Conservation (phyloP, 306 rosid genomes). For the Pachyrhizus erosus region DNA sequence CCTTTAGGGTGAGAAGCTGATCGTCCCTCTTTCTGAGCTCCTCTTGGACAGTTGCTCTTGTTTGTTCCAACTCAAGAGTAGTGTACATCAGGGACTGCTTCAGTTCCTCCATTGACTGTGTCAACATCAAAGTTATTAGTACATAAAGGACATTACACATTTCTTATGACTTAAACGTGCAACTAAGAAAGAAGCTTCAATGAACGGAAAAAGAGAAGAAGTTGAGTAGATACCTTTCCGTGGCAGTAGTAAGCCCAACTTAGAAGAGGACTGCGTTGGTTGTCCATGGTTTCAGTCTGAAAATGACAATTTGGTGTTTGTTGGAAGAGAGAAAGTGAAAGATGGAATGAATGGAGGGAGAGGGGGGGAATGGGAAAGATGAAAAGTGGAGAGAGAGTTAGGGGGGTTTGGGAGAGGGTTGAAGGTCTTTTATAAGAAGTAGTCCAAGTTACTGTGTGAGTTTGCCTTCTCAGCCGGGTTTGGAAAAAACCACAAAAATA, state of each 20-base stretch:
- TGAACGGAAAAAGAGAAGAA: neutral
- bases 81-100: slow-evolving; percentile 69
- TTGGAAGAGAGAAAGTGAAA: slow-evolving; percentile 20
- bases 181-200: no score
- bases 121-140: neutral
- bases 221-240: slow-evolving; percentile 63
- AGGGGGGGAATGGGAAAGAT: slow-evolving; percentile 30
- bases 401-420: slow-evolving; percentile 50
- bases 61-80: slow-evolving; percentile 85
- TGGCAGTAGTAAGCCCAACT: slow-evolving; percentile 70
- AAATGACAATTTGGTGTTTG: slow-evolving; percentile 12
- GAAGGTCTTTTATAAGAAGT: slow-evolving; percentile 49
- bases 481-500: slow-evolving; percentile 37
- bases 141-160: neutral
- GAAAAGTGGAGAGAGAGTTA: slow-evolving; percentile 9
- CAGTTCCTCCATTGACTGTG: slow-evolving; percentile 84
- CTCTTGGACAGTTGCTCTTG: slow-evolving; percentile 70
- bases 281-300: slow-evolving; percentile 57
- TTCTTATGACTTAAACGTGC: neutral
- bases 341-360: neutral
- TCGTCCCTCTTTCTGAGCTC: slow-evolving; percentile 86
- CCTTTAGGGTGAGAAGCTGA: slow-evolving; percentile 65
- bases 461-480: slow-evolving; percentile 47
- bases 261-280: slow-evolving; percentile 69
- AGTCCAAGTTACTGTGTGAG: slow-evolving; percentile 50